Percentiles rank a stretch among this genome's conserved stretches.
Conservation (phyloP, 2,329 filamentous ascomycete genomes). For the Claviceps monticola region DNA sequence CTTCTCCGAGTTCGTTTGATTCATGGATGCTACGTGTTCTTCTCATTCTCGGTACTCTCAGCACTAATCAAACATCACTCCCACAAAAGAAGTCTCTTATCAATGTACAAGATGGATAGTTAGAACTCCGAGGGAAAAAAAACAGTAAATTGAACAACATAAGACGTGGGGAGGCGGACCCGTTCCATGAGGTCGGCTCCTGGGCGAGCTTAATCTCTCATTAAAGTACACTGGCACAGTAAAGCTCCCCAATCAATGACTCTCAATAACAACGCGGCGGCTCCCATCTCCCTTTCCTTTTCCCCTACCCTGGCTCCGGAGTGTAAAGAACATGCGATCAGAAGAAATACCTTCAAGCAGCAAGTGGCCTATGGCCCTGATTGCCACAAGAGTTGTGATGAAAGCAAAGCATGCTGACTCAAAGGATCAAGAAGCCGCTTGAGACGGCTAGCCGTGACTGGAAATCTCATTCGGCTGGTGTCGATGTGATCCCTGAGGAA, state of each 20-base stretch:
- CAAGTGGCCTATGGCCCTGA: neutral
- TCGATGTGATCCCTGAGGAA: slow-evolving; percentile 36
- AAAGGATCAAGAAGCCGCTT: neutral
- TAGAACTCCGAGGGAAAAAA: neutral
- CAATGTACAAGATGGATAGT: too few species aligned
- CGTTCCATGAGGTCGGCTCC: slow-evolving; percentile 15
- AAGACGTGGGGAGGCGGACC: slow-evolving; percentile 6
- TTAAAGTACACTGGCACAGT: slow-evolving; percentile 22
- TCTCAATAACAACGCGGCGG: slow-evolving; percentile 6
- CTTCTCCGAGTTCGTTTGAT: neutral
- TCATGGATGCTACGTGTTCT: neutral
- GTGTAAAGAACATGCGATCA: slow-evolving; percentile 9
- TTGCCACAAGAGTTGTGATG: neutral
- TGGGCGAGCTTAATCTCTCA: slow-evolving; percentile 19
- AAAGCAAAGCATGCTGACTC: neutral
- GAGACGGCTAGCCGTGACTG: neutral
- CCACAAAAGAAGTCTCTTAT: neutral
- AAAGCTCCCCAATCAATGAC: slow-evolving; percentile 5
- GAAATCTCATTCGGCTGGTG: slow-evolving; percentile 22
- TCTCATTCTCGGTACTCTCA: neutral
- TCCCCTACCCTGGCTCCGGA: slow-evolving; percentile 10
- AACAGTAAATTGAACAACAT: slow-evolving; percentile 13
- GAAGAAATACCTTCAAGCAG: neutral
- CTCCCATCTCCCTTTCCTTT: neutral
- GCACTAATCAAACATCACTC: neutral